Base-by-base conservation (phyloP, 2,329 filamentous ascomycete species). In the Emergomyces africanus region DNA sequence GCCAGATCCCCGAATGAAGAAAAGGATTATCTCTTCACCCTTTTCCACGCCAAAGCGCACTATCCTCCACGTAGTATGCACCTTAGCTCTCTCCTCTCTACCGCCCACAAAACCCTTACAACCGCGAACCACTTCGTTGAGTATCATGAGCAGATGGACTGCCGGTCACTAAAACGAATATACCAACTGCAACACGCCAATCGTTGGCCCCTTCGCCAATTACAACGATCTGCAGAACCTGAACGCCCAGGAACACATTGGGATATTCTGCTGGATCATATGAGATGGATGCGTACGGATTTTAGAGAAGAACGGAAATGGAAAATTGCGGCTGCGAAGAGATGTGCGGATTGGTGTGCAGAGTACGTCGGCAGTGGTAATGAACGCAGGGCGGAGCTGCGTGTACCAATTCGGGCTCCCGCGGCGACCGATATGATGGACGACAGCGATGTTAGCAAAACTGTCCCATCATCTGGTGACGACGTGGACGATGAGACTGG, bases 251-350 rank as follows among this genome's bases (percentile, higher is more conserved):
- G 83, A 0, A 85, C 87, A 1, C 92, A 97, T 65, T 89, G 86
- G 82, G 94, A 99, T 73, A 81, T 92, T 57, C 72, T 97, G 59
- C 77, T 99, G 37, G 83, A 90, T 65, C 91, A 99, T 75, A 89
- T 92, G 82, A 95, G 91, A 71, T 97, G 92, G 92, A 95, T 99
- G 89, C 84, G 91, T 56, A 96, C 90, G 1, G 94, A 99, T 72
- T 97, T 96, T 68, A 83, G 88, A 57, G 89, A 96, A 72, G 94
- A 97, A 71, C 80, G 90, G 46, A 96, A 95, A 70, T 96, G 91
- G 90, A 97, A 96, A 74, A 85, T 84, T 68, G 83, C 87, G 2
- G 82, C 87, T 41, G 91, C 91, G 5, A 86, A 86, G 60, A 90
- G 86, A 60, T 78, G 96, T 61, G 94, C 90, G 1, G 79, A 85